These are phyloP conservation scores for Gliomastix tumulicola DNA, from an alignment of 2,329 filamentous ascomycete genomes.

Conservation along the genomic window DNA sequence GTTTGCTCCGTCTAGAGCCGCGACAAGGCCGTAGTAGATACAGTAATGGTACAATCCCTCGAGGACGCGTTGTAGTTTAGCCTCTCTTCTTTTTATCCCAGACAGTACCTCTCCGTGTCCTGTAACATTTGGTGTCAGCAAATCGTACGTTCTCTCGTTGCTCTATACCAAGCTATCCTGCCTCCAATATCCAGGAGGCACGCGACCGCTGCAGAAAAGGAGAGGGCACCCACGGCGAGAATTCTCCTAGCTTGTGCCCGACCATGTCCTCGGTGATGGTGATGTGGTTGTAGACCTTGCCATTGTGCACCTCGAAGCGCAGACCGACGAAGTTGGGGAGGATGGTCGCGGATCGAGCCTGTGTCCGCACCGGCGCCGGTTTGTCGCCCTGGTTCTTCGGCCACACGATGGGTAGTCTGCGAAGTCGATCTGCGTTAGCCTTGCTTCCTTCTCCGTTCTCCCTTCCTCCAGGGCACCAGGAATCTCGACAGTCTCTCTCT, in stretches of 20 bases:
- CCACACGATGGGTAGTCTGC: conserved; percentile 57
- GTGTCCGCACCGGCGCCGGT: conserved; percentile 71
- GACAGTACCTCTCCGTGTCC: conserved; percentile 52
- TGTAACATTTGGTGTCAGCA: conserved; percentile 12
- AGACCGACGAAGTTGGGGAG: conserved; percentile 87
- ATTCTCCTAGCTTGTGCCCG: conserved; percentile 89
- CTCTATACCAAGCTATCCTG: not conserved
- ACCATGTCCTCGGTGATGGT: conserved; percentile 93
- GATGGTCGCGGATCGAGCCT: conserved; percentile 82
- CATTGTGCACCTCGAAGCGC: conserved; percentile 86
- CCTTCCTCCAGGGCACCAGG: no score
- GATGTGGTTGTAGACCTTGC: conserved; percentile 78
- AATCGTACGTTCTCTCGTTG: no score
- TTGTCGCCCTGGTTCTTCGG: conserved; percentile 53
- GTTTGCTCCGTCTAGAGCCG: no score
- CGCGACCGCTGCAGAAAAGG: not conserved
- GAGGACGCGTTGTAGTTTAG: not conserved
- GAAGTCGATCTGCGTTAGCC: not conserved
- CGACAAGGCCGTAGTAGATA: conserved; percentile 1
- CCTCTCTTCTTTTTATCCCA: conserved; percentile 27
- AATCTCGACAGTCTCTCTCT: no score
- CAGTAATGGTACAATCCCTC: conserved; percentile 3
- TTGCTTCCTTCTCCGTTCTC: no score
- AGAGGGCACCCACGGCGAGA: conserved; percentile 64
- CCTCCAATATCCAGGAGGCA: not conserved